A percentile compares a stretch with the other conserved stretches of the same genome.
Conservation (phyloP, 352 stramenopile species). For the Globisporangium irregulare region DNA sequence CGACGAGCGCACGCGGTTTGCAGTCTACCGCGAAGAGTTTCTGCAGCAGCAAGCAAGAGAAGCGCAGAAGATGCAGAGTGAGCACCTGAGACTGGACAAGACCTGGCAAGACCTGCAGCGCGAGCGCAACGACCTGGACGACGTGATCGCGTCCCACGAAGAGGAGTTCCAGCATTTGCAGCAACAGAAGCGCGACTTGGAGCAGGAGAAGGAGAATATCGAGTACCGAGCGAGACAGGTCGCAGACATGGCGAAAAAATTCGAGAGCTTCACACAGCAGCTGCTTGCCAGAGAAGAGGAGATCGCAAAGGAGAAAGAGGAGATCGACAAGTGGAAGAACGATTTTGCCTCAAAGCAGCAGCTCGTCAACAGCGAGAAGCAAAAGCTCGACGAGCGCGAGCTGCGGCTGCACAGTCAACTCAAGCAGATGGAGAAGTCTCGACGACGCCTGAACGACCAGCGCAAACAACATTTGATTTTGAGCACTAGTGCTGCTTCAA, state of each 20-base stretch:
- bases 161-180: constrained; percentile 41
- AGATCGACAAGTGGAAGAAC: constrained; percentile 21
- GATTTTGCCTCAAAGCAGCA: constrained; percentile 30
- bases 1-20: constrained; percentile 47
- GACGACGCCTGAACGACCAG: constrained; percentile 42
- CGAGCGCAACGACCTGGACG: constrained; percentile 41
- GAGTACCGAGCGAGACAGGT: constrained; percentile 21
- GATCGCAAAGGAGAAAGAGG: constrained; percentile 1
- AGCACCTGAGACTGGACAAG: constrained; percentile 30
- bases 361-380: constrained; percentile 34
- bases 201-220: constrained; percentile 28
- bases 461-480: constrained; percentile 35
- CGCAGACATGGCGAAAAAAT: constrained; percentile 18
- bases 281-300: constrained; percentile 17
- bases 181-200: constrained; percentile 23
- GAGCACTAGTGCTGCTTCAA: background rate
- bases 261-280: constrained; percentile 23
- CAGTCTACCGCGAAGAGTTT: constrained; percentile 46
- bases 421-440: constrained; percentile 49
- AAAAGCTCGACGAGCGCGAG: constrained; percentile 50
- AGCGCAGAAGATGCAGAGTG: constrained; percentile 27
- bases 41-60: constrained; percentile 33
- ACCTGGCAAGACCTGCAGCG: constrained; percentile 32
- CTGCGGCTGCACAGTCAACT: constrained; percentile 46
- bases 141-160: constrained; percentile 42